Conservation (phyloP, 805 yeast species). For the Barnettozyma salicaria region DNA sequence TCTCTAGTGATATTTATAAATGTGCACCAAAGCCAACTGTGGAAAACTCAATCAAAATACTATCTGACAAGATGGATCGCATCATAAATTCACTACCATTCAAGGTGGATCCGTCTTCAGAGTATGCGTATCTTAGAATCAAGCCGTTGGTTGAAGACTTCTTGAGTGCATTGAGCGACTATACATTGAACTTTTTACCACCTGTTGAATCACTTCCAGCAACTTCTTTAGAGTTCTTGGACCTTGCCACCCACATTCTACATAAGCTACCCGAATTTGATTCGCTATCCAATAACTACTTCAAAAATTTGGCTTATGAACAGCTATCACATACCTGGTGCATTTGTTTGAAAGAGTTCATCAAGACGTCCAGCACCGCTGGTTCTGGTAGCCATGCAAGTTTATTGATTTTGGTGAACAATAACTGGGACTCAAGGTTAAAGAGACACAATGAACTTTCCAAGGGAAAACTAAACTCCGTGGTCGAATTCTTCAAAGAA, state of each 20-base stretch:
- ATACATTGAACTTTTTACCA: conserved; percentile 64
- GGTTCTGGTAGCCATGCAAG: conserved; percentile 26
- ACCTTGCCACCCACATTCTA: conserved; percentile 52
- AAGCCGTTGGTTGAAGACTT: conserved; percentile 64
- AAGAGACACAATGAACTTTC: conserved; percentile 40
- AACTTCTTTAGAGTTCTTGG: conserved; percentile 55
- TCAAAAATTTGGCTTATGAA: conserved; percentile 48
- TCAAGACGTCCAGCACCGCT: conserved; percentile 17
- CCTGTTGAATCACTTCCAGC: conserved; percentile 52
- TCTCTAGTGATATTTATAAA: conserved; percentile 41
- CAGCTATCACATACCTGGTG: conserved; percentile 57
- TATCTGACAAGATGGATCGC: conserved; percentile 34
- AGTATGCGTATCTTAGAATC: conserved; percentile 72
- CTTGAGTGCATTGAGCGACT: conserved; percentile 65
- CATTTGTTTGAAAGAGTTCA: conserved; percentile 34
- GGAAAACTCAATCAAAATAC: conserved; percentile 42
- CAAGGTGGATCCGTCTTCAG: conserved; percentile 65
- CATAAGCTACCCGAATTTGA: conserved; percentile 63
- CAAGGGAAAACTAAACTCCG: conserved; percentile 36
- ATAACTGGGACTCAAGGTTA: conserved; percentile 37
- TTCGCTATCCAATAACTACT: conserved; percentile 37
- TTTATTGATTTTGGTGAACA: conserved; percentile 33
- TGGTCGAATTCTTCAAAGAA: conserved; percentile 38
- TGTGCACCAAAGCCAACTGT: conserved; percentile 56
- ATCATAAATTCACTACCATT: conserved; percentile 59